Conservation (phyloP, 169 alveolate species). For the Perkinsus olseni region DNA sequence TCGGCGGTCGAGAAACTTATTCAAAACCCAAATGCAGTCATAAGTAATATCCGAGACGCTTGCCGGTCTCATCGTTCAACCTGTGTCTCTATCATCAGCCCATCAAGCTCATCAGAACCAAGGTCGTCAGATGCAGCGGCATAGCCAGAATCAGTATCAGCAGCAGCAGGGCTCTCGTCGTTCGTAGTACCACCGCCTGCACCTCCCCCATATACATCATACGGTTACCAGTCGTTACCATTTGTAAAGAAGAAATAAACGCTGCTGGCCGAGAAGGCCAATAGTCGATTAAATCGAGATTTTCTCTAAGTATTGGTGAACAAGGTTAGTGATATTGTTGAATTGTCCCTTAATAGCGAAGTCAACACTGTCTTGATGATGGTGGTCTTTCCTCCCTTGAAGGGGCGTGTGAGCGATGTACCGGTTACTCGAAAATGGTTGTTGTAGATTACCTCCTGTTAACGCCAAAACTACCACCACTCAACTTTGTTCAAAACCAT, state of each 20-base stretch:
- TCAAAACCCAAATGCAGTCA: neutral
- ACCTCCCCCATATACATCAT: neutral
- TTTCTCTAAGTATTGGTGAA: no score
- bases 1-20: neutral
- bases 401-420: no score
- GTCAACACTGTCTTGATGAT: neutral
- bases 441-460: no score
- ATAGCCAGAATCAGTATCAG: neutral
- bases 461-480: no score
- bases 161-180: neutral
- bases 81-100: neutral
- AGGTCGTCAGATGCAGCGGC: neutral
- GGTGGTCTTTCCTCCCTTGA: neutral
- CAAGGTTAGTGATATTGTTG: neutral
- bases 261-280: no score
- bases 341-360: neutral
- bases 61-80: neutral
- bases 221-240: no score
- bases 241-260: no score
- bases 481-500: no score
- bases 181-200: neutral
- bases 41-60: neutral
- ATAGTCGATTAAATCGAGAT: no score
- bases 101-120: neutral
- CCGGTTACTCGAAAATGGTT: no score